phyloP scores from a whole-genome alignment of 495 filamentous ascomycete genomes.

The Cudoniella acicularis region DNA sequence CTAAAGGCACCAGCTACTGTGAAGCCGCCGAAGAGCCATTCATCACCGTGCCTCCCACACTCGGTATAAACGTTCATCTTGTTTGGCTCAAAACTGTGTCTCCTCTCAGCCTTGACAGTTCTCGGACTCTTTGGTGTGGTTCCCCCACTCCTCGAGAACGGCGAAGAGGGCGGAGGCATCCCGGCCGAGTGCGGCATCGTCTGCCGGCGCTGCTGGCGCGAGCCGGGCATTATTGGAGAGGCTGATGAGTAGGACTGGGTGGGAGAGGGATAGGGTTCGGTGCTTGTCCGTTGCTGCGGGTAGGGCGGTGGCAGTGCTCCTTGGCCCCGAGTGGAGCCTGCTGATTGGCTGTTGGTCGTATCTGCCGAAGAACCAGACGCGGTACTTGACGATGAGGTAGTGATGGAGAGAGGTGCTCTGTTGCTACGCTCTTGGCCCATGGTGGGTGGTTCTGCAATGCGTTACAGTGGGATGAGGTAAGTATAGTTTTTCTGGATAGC shows the following conservation, averaged over 20 bases:
- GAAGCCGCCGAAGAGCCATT: conserved; percentile 22
- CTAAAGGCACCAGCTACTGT: conserved; percentile 1
- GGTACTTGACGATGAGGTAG: background rate
- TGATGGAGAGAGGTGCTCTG: background rate
- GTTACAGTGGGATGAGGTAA: background rate
- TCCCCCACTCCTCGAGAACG: background rate
- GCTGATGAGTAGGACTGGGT: too few relatives aligned
- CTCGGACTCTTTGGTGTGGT: background rate
- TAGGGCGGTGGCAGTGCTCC: background rate
- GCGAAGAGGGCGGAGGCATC: background rate
- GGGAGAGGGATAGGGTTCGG: too few relatives aligned
- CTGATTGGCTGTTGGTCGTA: background rate
- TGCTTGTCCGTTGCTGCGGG: background rate
- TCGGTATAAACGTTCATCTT: conserved; percentile 17
- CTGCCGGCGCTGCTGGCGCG: too few relatives aligned
- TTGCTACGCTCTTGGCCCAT: background rate
- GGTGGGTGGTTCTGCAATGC: background rate
- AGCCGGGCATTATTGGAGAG: background rate
- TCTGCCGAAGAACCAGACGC: background rate
- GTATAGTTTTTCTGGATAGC: background rate
- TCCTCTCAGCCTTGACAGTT: conserved; percentile 10
- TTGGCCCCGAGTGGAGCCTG: background rate
- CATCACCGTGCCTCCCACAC: conserved; percentile 22
- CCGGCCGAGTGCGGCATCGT: background rate
- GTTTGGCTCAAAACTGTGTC: conserved; percentile 6